Evolutionary conservation across 805 yeast genomes (phyloP).

Genomic region (Teunomyces funiuensis): DNA sequence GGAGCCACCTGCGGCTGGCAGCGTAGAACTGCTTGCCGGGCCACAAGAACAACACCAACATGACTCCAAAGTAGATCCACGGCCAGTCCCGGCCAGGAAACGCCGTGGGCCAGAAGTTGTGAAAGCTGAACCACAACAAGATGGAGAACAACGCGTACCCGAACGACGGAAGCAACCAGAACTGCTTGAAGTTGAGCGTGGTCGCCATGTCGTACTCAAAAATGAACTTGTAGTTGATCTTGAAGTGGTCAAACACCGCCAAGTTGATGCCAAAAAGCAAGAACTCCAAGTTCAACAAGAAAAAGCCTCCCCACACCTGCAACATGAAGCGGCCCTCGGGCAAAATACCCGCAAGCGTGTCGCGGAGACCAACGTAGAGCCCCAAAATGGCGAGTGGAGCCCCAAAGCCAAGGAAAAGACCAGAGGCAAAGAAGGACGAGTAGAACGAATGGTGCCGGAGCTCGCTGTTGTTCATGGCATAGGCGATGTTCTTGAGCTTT

Average conservation of each 20-base stretch:
- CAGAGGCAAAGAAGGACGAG: conserved; percentile 56
- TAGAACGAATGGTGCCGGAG: conserved; percentile 33
- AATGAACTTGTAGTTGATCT: conserved; percentile 87
- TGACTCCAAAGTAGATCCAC: conserved; percentile 64
- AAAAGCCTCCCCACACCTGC: conserved; percentile 93
- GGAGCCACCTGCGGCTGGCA: conserved; percentile 76
- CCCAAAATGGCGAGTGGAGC: conserved; percentile 67
- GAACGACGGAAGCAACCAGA: conserved; percentile 60
- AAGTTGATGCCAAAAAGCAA: conserved; percentile 69
- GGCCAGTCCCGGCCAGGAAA: conserved; percentile 78
- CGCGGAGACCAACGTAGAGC: conserved; percentile 49
- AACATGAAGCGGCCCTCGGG: conserved; percentile 62
- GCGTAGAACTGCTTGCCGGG: conserved; percentile 61
- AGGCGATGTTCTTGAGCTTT: conserved; percentile 51
- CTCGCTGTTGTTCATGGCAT: conserved; percentile 34
- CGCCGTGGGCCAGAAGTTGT: conserved; percentile 58
- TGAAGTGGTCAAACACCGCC: conserved; percentile 66
- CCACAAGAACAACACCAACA: conserved; percentile 48
- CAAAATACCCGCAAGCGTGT: conserved; percentile 35
- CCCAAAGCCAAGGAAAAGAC: conserved; percentile 67
- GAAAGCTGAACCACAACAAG: conserved; percentile 74
- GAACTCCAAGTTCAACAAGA: conserved; percentile 59
- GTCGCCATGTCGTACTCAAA: conserved; percentile 80
- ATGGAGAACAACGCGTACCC: conserved; percentile 57
- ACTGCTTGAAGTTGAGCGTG: conserved; percentile 65